phyloP scores from a whole-genome alignment of 129 eudicot genomes.

The Lactuca sativa region DNA sequence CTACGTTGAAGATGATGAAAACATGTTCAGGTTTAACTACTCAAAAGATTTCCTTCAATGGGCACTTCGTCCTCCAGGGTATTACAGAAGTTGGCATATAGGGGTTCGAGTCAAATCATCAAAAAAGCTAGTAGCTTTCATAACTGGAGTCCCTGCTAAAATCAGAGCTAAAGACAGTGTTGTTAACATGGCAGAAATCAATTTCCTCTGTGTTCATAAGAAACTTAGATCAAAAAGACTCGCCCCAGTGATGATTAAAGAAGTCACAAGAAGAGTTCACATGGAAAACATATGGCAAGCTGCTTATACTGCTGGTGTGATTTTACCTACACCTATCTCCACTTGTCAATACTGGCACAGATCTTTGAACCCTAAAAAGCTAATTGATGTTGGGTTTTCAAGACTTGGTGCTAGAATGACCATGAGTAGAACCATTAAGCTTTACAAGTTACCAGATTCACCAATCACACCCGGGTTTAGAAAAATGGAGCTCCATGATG shows the following conservation, averaged over 20 bases:
- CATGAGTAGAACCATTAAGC: slow-evolving; percentile 62
- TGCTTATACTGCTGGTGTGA: slow-evolving; percentile 64
- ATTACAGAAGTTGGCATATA: slow-evolving; percentile 59
- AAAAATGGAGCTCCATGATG: slow-evolving; percentile 64
- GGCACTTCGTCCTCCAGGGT: slow-evolving; percentile 66
- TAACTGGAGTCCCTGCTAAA: slow-evolving; percentile 61
- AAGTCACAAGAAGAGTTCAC: slow-evolving; percentile 65
- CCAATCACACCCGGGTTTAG: slow-evolving; percentile 53
- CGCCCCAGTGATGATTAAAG: slow-evolving; percentile 66
- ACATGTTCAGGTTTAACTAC: slow-evolving; percentile 64
- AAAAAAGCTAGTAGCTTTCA: slow-evolving; percentile 57
- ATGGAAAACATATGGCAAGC: slow-evolving; percentile 70
- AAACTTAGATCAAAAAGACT: slow-evolving; percentile 64
- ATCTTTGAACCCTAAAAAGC: slow-evolving; percentile 58
- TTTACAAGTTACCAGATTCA: slow-evolving; percentile 56
- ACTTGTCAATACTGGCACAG: slow-evolving; percentile 69
- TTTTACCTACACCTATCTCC: slow-evolving; percentile 55
- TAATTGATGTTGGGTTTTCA: slow-evolving; percentile 63
- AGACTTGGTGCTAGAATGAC: slow-evolving; percentile 70
- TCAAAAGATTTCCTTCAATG: slow-evolving; percentile 58
- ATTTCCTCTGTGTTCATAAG: slow-evolving; percentile 63
- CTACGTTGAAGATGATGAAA: slow-evolving; percentile 73
- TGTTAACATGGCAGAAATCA: slow-evolving; percentile 60
- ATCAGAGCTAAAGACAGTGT: slow-evolving; percentile 41
- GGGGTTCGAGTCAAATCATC: slow-evolving; percentile 57